These are phyloP conservation scores for Yarrowia hollandica DNA, from an alignment of 805 yeast genomes.

Conservation along the genomic window DNA sequence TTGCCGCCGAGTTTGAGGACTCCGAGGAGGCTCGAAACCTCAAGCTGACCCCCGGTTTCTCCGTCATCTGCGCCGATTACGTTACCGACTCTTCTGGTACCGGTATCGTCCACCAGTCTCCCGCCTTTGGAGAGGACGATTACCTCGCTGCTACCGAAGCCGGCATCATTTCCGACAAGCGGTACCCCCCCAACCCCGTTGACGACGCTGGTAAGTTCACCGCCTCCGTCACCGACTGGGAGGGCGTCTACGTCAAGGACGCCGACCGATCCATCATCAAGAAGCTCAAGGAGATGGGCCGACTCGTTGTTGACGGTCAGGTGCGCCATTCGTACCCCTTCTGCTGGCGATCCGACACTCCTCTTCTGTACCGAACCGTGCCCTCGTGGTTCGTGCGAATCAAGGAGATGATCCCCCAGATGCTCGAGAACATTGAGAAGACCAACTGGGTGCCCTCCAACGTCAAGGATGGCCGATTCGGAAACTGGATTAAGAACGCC, in stretches of 20 bases:
- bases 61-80: conserved; percentile 76
- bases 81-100: conserved; percentile 96
- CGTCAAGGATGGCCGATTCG: conserved; percentile 91
- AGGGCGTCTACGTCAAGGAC: conserved; percentile 87
- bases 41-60: conserved; percentile 57
- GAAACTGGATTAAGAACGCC: conserved; percentile 98
- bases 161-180: conserved; percentile 70
- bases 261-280: conserved; percentile 92
- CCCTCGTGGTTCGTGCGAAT: conserved; percentile 99
- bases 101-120: conserved; percentile 98
- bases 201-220: conserved; percentile 92
- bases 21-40: conserved; percentile 24
- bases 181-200: conserved; percentile 87
- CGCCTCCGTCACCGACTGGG: conserved; percentile 66
- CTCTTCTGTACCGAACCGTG: conserved; percentile 90
- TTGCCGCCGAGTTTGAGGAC: conserved; percentile 70
- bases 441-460: conserved; percentile 93
- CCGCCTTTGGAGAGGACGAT: conserved; percentile 99
- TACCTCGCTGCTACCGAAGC: conserved; percentile 72
- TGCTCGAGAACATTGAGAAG: conserved; percentile 78
- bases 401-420: conserved; percentile 80
- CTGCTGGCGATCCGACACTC: conserved; percentile 99
- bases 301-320: conserved; percentile 73
- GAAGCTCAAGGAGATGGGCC: conserved; percentile 73
- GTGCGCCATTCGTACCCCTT: conserved; percentile 96